Conservation (phyloP, 352 stramenopile genomes). For the Phytophthora crassamura region DNA sequence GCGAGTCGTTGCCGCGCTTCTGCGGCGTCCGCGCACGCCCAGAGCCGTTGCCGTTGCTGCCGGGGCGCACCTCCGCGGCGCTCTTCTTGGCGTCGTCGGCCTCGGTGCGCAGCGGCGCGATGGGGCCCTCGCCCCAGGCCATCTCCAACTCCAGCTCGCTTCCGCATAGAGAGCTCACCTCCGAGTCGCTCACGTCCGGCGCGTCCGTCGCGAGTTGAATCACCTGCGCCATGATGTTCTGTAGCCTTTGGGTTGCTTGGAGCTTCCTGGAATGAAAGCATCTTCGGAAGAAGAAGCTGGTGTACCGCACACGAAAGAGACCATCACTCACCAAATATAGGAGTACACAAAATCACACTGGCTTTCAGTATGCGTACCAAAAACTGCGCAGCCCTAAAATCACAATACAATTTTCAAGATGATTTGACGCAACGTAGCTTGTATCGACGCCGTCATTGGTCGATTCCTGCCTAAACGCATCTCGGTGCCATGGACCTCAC, state of each 20-base stretch:
- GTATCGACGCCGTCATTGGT: slow-evolving; percentile 40
- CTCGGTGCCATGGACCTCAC: slow-evolving; percentile 72
- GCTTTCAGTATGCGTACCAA: too few species aligned
- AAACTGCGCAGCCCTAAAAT: neutral
- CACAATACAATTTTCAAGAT: slow-evolving; percentile 3
- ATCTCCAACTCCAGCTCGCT: slow-evolving; percentile 82
- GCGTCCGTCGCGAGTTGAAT: slow-evolving; percentile 25
- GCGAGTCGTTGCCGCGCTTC: slow-evolving; percentile 63
- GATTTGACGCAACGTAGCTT: slow-evolving; percentile 18
- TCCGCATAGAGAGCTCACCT: slow-evolving; percentile 73
- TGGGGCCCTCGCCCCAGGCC: slow-evolving; percentile 78
- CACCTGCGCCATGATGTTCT: slow-evolving; percentile 25
- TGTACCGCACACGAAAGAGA: slow-evolving; percentile 5
- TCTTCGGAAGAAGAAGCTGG: slow-evolving; percentile 3
- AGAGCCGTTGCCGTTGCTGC: slow-evolving; percentile 74
- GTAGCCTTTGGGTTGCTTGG: neutral
- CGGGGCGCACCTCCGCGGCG: slow-evolving; percentile 38
- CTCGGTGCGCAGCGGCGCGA: slow-evolving; percentile 64
- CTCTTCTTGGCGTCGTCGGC: slow-evolving; percentile 30
- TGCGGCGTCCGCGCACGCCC: slow-evolving; percentile 67
- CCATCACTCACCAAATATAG: slow-evolving; percentile 20
- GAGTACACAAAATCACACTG: neutral
- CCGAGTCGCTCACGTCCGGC: slow-evolving; percentile 62
- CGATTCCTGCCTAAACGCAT: slow-evolving; percentile 12
- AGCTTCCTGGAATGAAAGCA: slow-evolving; percentile 19